Evolutionary conservation across 129 eudicot genomes (phyloP), one percentile per base, ranked within the genome.

Genomic region (Chrysanthemum lavandulifolium): DNA sequence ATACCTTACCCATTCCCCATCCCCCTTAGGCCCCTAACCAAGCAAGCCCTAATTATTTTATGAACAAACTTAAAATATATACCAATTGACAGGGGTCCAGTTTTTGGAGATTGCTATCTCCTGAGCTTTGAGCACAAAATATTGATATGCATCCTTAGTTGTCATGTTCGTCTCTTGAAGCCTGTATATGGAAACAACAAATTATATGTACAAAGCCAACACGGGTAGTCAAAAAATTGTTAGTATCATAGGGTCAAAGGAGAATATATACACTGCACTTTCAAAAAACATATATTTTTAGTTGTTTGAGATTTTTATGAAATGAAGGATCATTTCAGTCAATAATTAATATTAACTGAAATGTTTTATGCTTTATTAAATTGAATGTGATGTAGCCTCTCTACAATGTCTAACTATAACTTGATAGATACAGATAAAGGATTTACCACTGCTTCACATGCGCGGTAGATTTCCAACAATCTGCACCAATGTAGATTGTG

Each of bases 81-180:
- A 94, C 99, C 99, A 94, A 79, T 90, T 88, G 60, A 90, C 99
- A 36, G 99, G 99, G 49, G 84, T 86, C 91, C 93, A 76, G 63
- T 90, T 83, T 70, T 87, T 71, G 15, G 96, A 88, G 50, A 90
- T 62, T 15, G 97, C 99, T 63, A 90, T 83, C 76, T 90, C 86
- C 81, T 94, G 99, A 71, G 96, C 97, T 88, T 75, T 77, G 80
- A 94, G 87, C 27, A 90, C 99, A 73, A 94, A 94, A 82, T 94
- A 94, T 53, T 86, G 90, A 67, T 94, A 94, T 67, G 99, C 99
- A 50, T 86, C 99, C 79, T 84, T 90, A 18, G 82, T 72, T 31
- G 87, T 90, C 97, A 94, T 90, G 71, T 83, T 83, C 68, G 43
- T 89, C 33, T 90, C 93, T 73, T 68, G 77, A 73, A 94, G 96